These are phyloP conservation scores for Alnus glutinosa DNA, from an alignment of 306 rosid genomes.

Conservation along the genomic window DNA sequence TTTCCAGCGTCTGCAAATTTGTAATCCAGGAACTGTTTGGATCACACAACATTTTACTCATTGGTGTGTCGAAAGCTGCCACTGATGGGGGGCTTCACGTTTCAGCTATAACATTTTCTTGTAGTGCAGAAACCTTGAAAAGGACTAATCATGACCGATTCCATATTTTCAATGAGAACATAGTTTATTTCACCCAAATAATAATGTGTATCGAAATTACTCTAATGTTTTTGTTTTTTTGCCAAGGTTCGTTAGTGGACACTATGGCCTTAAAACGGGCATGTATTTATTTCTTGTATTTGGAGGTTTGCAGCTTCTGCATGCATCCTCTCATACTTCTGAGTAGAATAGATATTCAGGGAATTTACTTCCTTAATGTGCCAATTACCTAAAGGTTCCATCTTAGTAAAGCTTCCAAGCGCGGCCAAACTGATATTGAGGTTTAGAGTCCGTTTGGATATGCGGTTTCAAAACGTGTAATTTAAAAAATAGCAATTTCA, in stretches of 20 bases:
- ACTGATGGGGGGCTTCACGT: not conserved
- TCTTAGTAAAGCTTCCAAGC: not conserved
- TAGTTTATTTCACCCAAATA: not conserved
- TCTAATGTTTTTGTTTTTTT: not conserved
- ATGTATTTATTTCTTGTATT: not conserved
- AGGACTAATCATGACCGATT: not conserved
- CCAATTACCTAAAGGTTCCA: not conserved
- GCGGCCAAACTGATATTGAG: not conserved
- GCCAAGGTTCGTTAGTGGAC: not conserved
- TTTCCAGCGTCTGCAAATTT: not conserved
- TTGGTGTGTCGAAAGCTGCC: not conserved
- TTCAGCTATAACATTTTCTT: not conserved
- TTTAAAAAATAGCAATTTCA: no score
- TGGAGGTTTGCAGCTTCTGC: not conserved
- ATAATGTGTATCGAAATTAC: not conserved
- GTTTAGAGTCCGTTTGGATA: not conserved
- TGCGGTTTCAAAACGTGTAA: no score
- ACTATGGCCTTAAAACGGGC: not conserved
- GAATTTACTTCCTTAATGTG: not conserved
- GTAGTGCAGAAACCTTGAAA: not conserved
- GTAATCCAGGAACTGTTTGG: not conserved
- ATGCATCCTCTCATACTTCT: not conserved
- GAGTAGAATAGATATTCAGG: not conserved
- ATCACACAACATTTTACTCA: not conserved
- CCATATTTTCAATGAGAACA: not conserved